Conservation (phyloP, 2,329 filamentous ascomycete species). For the Ascochyta koolunga region DNA sequence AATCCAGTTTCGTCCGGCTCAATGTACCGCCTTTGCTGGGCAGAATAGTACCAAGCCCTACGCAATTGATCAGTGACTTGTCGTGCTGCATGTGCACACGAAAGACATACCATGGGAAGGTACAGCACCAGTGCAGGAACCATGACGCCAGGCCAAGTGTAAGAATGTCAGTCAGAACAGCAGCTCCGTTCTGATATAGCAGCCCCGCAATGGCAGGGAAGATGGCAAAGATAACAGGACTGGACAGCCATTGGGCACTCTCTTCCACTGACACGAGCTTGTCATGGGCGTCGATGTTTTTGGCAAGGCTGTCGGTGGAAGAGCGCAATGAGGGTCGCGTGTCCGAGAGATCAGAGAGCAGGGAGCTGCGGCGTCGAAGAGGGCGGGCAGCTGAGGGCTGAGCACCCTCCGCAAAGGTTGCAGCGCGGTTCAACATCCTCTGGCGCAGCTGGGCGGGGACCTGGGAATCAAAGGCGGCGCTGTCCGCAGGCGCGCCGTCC, state of each 20-base stretch:
- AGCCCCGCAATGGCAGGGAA: slow-evolving; percentile 85
- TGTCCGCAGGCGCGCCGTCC: slow-evolving; percentile 26
- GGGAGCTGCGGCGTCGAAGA: slow-evolving; percentile 71
- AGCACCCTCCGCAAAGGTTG: slow-evolving; percentile 42
- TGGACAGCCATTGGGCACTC: slow-evolving; percentile 74
- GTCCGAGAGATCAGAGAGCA: slow-evolving; percentile 78
- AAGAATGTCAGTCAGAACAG: slow-evolving; percentile 83
- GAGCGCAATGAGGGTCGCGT: slow-evolving; percentile 67
- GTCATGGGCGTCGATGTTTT: slow-evolving; percentile 38
- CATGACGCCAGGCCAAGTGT: slow-evolving; percentile 79
- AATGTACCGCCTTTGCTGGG: slow-evolving; percentile 48
- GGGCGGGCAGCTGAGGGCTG: slow-evolving; percentile 25
- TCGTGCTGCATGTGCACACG: slow-evolving; percentile 27
- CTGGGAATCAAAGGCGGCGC: slow-evolving; percentile 26
- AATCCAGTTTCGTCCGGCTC: slow-evolving; percentile 24
- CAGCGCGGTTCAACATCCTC: slow-evolving; percentile 45
- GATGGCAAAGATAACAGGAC: slow-evolving; percentile 83
- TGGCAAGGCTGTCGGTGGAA: slow-evolving; percentile 70
- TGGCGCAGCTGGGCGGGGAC: slow-evolving; percentile 41
- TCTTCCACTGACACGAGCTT: slow-evolving; percentile 53
- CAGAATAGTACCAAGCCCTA: slow-evolving; percentile 61
- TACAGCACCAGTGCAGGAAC: slow-evolving; percentile 91
- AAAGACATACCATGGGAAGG: slow-evolving; percentile 75
- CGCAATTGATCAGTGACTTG: slow-evolving; percentile 6
- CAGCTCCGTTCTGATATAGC: slow-evolving; percentile 82